Evolutionary conservation across 495 filamentous ascomycete genomes (phyloP), one percentile per base, ranked within the genome.

Genomic region (Podospora tetraspora): DNA sequence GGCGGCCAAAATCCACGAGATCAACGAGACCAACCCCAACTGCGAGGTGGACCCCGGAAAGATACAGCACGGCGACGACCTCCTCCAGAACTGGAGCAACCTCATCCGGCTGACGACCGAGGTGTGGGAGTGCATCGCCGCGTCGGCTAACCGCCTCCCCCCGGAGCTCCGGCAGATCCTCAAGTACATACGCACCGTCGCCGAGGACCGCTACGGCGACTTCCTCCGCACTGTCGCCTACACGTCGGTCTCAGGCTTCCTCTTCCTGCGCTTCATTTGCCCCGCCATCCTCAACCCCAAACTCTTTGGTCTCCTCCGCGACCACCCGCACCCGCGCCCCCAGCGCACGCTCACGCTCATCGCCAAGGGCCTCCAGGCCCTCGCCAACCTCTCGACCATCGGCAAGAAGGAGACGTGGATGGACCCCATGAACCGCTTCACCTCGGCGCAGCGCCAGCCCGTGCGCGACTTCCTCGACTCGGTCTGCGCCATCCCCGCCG

Each of bases 401-500:
- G 96, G 95, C 66, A 91, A 90, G 73, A 98, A 98, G 77, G 95
- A 98, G 77, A 86, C 89, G 4, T 99, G 94, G 93, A 99, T 99
- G 95, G 96, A 96, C 78, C 92, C 92, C 5, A 98, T 98, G 96
- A 99, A 97, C 74, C 85, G 84, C 12, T 92, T 92, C 71, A 81
- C 92, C 66, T 72, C 73, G 11, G 77, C 82, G n/a, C 83, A 90
- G 67, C 80, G 88, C 10, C 86, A 89, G 65, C 87, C 90, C 24
- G 92, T 98, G 80, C 96, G 93, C 76, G 84, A 88, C 27, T 97
- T 94, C 72, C 88, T 98, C 68, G 94, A 98, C 73, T 82, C 84
- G 25, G 88, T 97, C 59, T 97, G 94, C 78, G 85, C 87, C 30
- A 91, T 99, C 62, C 88, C 93, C 2, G 85, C 86, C 8, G 88